Evolutionary conservation across 2,329 filamentous ascomycete genomes (phyloP).

Genomic region (Stagonosporopsis tanaceti): DNA sequence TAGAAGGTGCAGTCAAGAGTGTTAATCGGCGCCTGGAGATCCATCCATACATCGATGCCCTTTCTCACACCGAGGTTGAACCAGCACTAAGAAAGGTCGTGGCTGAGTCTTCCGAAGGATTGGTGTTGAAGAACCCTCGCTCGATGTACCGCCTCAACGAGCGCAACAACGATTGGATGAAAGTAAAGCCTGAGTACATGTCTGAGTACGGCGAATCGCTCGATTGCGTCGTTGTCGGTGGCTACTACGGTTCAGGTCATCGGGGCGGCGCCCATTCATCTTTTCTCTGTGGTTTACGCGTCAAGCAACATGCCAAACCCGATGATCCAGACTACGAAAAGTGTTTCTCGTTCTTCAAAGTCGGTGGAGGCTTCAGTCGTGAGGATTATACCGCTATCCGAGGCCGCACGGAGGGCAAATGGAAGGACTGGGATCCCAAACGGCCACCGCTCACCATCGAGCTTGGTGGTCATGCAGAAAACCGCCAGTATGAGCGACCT

Average conservation of each 20-base stretch:
- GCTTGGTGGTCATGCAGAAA: slow-evolving; percentile 72
- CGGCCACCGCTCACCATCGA: slow-evolving; percentile 82
- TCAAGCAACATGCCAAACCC: slow-evolving; percentile 72
- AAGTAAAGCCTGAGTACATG: slow-evolving; percentile 99
- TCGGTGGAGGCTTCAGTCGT: slow-evolving; percentile 89
- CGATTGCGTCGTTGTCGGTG: slow-evolving; percentile 88
- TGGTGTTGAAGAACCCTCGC: slow-evolving; percentile 92
- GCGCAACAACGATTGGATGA: slow-evolving; percentile 96
- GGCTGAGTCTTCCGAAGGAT: slow-evolving; percentile 84
- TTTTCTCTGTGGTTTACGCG: slow-evolving; percentile 87
- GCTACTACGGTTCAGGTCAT: slow-evolving; percentile 88
- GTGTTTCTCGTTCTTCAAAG: slow-evolving; percentile 95
- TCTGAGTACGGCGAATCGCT: slow-evolving; percentile 92
- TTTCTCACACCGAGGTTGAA: slow-evolving; percentile 76
- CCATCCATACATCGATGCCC: slow-evolving; percentile 74
- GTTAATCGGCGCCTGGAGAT: slow-evolving; percentile 83
- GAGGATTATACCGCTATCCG: slow-evolving; percentile 85
- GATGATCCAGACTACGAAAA: slow-evolving; percentile 69
- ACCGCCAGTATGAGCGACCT: slow-evolving; percentile 77
- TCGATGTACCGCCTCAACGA: slow-evolving; percentile 88
- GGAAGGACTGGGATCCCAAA: slow-evolving; percentile 82
- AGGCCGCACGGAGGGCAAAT: slow-evolving; percentile 89
- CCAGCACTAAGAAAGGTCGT: slow-evolving; percentile 81
- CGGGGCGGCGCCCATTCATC: slow-evolving; percentile 84
- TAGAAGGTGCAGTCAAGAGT: slow-evolving; percentile 73